These are phyloP conservation scores for Oryza glaberrima DNA, from an alignment of 176 grass and related monocot species.

Conservation along the genomic window DNA sequence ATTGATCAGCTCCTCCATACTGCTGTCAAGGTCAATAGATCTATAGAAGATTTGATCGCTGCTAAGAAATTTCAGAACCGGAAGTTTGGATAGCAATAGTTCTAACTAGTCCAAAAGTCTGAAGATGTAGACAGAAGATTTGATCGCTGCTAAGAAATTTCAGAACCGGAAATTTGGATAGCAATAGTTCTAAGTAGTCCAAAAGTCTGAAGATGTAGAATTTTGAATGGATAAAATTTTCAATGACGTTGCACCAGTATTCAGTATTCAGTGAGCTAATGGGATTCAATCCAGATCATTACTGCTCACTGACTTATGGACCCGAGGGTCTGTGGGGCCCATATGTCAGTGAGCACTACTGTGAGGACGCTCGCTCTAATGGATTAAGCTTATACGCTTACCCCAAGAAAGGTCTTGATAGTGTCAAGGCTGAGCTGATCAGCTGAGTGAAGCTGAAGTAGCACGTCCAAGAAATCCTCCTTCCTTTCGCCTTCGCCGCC, in stretches of 20 bases:
- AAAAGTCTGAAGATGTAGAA: not conserved
- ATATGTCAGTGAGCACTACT: too few relatives aligned
- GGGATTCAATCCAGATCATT: too few relatives aligned
- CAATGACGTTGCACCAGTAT: not conserved
- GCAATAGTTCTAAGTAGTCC: not conserved
- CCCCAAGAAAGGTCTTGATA: slow-evolving; percentile 52
- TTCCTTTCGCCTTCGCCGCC: not conserved
- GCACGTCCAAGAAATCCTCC: slow-evolving; percentile 58
- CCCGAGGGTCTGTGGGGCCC: too few relatives aligned
- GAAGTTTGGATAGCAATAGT: not conserved
- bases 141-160: not conserved
- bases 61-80: not conserved
- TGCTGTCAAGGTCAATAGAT: not conserved
- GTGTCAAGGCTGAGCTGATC: slow-evolving; percentile 48
- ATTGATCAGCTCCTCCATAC: not conserved
- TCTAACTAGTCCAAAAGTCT: not conserved
- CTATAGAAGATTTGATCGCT: not conserved
- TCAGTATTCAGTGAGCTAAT: too few relatives aligned
- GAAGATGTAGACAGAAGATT: not conserved
- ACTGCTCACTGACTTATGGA: too few relatives aligned
- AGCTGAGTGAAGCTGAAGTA: slow-evolving; percentile 56
- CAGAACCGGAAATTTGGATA: not conserved
- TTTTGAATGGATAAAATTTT: not conserved
- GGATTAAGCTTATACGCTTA: slow-evolving; percentile 16
- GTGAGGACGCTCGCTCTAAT: too few relatives aligned